phyloP scores from a whole-genome alignment of 2,329 filamentous ascomycete genomes.

The Xylariaceae sp. region DNA sequence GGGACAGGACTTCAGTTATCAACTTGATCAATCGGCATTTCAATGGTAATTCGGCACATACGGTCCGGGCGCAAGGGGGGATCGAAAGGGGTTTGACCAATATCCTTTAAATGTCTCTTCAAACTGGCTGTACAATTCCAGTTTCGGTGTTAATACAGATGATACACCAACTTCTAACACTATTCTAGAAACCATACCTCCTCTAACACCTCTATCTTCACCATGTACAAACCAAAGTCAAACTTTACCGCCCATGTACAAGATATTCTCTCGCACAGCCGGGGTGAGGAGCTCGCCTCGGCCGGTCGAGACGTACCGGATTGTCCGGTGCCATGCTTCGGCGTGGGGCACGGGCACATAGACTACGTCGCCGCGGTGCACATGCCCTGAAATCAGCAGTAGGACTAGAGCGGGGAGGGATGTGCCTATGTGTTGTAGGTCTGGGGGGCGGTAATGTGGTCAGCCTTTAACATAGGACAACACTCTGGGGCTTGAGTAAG shows the following conservation, averaged over 20 bases:
- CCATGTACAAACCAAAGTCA: constrained; percentile 16
- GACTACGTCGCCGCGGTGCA: constrained; percentile 49
- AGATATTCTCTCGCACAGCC: constrained; percentile 49
- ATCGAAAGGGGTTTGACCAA: too few relatives aligned
- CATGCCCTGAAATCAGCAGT: constrained; percentile 51
- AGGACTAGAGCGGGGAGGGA: constrained; percentile 52
- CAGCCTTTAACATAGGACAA: neutral
- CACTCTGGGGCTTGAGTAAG: neutral
- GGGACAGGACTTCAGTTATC: too few relatives aligned
- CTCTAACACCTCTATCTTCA: too few relatives aligned
- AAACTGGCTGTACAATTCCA: too few relatives aligned
- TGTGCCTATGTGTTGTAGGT: constrained; percentile 44
- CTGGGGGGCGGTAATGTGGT: constrained; percentile 27
- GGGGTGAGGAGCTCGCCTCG: constrained; percentile 42
- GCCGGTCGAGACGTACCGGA: constrained; percentile 53
- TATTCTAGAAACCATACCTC: too few relatives aligned
- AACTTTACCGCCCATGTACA: constrained; percentile 50
- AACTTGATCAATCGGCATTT: too few relatives aligned
- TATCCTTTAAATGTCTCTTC: too few relatives aligned
- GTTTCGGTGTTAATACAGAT: neutral
- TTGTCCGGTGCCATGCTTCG: constrained; percentile 51
- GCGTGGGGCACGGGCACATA: constrained; percentile 57
- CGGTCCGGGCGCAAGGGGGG: too few relatives aligned
- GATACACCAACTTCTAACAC: constrained; percentile 1
- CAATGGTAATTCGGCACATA: too few relatives aligned